Evolutionary conservation across 495 filamentous ascomycete genomes (phyloP), one percentile per base, ranked within the genome.

Genomic region (Apiosordaria backusii): DNA sequence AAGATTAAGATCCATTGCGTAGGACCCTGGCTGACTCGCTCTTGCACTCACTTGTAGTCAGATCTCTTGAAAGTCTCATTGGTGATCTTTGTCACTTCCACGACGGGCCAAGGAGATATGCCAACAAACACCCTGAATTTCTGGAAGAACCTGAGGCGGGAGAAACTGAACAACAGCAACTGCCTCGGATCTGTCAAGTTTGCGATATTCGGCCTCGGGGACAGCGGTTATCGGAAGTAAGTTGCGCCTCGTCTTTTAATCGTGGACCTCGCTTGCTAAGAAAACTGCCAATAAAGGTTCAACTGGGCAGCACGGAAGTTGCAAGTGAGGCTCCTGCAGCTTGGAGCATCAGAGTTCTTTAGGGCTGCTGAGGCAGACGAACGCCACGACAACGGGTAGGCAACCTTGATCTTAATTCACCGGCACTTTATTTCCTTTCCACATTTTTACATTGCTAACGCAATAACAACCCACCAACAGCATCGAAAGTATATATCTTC

Each of bases 91-190:
- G 88, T 90, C 60, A 79, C 93, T 13, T 97, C 94, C 0, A 98
- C 96, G 0, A 97, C 95, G 1, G 95, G 95, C 5, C 96, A 99
- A 77, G 95, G 95, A 7, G 93, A 98, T 66, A 77, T 99, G 67
- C 94, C 96, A 2, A 82, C 80, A 18, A 97, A 97, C 81, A 85
- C 88, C 10, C 81, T 85, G 50, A 79, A 78, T 16, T 94, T 98
- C 71, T 99, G 95, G 95, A 92, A 86, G 71, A 88, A 86, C 54
- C 83, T 99, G 58, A 81, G 95, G 24, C 82, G 90, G 54, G 90
- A 89, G 73, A 90, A 87, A 68, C 85, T 99, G 29, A 87, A 88
- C 55, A 86, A 88, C 27, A 78, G 85, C 22, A 87, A 85, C 61
- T 93, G 86, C 70, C 80, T 99, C 54, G 71, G 77, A 19, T 79